Base-by-base conservation (phyloP, 768 basidiomycete genomes). In the Pholiota conissans region DNA sequence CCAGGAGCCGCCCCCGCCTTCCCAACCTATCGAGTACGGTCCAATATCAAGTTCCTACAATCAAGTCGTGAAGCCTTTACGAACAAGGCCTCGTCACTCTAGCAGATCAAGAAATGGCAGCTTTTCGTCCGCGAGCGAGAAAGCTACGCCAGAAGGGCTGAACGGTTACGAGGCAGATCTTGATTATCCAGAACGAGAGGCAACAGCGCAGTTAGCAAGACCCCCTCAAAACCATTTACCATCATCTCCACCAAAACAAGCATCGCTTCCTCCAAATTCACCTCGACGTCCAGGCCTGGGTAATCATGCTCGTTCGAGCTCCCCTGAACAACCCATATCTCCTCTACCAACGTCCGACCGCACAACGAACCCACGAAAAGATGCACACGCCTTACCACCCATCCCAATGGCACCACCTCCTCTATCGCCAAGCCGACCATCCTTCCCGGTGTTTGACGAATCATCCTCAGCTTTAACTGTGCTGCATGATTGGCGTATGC, bases 121-220 rank as follows among this genome's bases (percentile, higher is more conserved):
- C 63, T 70, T 86, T 48, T 92, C 90, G 14, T 91, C 90, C 14
- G 73, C 84, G 39, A 86, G 84, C 63, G 87, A 89, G 59, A 81
- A 80, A 5, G 65, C 76, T 10, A 79, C 78, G 34, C 76, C 76
- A 24, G 85, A 85, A 49, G 72, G 71, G 0, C 70, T 76, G 16
- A 75, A 82, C 30, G 88, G 86, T n/a, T 89, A 90, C 65, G 89
- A 92, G 56, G 86, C 86, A 24, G 89, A 90, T 67, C 70, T 83
- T 49, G 87, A 90, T 48, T 79, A 82, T 68, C 74, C 74, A 47
- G 86, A 85, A 65, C 74, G 79, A 58, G 79, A 84, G 53, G 65
- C 72, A 48, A 68, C 30, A n/a, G 30, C 29, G 73, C 50, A 73
- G 77, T 52, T 64, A 24, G 18, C 73, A 34, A 74, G 78, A 32